These are phyloP conservation scores for Plasmodium vinckei DNA, from an alignment of 169 alveolate species.

Conservation along the genomic window DNA sequence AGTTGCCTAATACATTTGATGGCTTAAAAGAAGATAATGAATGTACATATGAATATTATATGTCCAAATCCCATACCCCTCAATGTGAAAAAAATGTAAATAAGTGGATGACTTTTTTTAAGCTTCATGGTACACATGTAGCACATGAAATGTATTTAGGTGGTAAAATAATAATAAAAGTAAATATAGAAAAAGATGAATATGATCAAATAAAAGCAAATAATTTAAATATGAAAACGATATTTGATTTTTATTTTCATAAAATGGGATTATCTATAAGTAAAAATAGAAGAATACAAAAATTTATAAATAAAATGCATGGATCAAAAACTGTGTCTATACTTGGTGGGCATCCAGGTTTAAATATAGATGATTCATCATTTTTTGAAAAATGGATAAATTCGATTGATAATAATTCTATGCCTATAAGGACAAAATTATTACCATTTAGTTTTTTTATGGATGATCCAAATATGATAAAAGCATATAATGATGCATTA, in stretches of 20 bases:
- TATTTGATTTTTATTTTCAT: slow-evolving; percentile 79
- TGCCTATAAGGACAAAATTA: slow-evolving; percentile 85
- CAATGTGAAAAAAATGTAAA: slow-evolving; percentile 81
- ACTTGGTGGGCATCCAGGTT: slow-evolving; percentile 86
- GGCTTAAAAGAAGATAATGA: slow-evolving; percentile 73
- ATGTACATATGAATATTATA: slow-evolving; percentile 73
- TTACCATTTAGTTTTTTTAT: slow-evolving; percentile 78
- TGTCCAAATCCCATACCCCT: slow-evolving; percentile 73
- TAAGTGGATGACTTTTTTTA: slow-evolving; percentile 88
- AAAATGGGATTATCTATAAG: slow-evolving; percentile 61
- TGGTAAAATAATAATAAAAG: slow-evolving; percentile 87
- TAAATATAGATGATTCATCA: slow-evolving; percentile 78
- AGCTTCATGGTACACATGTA: slow-evolving; percentile 88
- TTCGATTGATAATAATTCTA: slow-evolving; percentile 81
- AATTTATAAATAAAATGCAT: slow-evolving; percentile 29
- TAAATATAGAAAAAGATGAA: slow-evolving; percentile 83
- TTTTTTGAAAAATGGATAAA: slow-evolving; percentile 82
- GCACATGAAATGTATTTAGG: slow-evolving; percentile 88
- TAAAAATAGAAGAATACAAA: slow-evolving; percentile 5
- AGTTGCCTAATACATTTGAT: slow-evolving; percentile 73
- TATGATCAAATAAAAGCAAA: slow-evolving; percentile 78
- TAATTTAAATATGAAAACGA: slow-evolving; percentile 80
- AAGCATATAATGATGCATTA: slow-evolving; percentile 75
- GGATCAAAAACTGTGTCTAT: slow-evolving; percentile 74
- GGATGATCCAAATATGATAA: slow-evolving; percentile 75